These are phyloP conservation scores for Alternaria arborescens DNA, from an alignment of 2,329 filamentous ascomycete genomes.

Conservation along the genomic window DNA sequence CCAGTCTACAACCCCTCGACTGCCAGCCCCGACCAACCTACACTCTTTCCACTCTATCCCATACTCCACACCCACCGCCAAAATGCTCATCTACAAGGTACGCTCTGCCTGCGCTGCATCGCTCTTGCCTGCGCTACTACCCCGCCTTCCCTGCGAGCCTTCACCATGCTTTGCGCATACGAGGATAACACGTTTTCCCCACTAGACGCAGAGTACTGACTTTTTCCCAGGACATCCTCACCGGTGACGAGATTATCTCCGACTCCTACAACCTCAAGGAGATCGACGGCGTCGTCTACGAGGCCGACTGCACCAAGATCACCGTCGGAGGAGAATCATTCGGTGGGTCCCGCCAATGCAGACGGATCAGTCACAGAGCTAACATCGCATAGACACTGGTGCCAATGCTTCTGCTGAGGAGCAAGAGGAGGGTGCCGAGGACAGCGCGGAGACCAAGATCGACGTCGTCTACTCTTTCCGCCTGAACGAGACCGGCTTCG, in stretches of 20 bases:
- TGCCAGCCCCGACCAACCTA: conserved; percentile 20
- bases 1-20: conserved; percentile 24
- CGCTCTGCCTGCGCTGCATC: conserved; percentile 27
- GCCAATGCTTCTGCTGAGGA: conserved; percentile 98
- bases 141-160: conserved; percentile 33
- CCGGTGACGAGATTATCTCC: conserved; percentile 94
- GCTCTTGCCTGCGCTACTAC: conserved; percentile 37
- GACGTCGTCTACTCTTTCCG: conserved; percentile 95
- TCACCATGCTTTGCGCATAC: conserved; percentile 21
- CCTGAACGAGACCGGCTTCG: conserved; percentile 77
- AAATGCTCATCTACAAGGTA: conserved; percentile 68
- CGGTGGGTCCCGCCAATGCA: conserved; percentile 60
- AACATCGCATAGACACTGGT: conserved; percentile 72
- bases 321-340: conserved; percentile 77
- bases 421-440: conserved; percentile 78
- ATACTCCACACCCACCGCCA: conserved; percentile 16
- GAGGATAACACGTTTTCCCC: conserved; percentile 7
- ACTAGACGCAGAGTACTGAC: conserved; percentile 20
- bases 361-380: conserved; percentile 10
- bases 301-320: conserved; percentile 93
- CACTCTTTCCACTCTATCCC: conserved; percentile 18
- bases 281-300: conserved; percentile 81
- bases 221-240: conserved; percentile 79
- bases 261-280: conserved; percentile 89
- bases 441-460: conserved; percentile 77